Evolutionary conservation across 2,329 filamentous ascomycete genomes (phyloP).

Genomic region (Rachicladosporium sp.): DNA sequence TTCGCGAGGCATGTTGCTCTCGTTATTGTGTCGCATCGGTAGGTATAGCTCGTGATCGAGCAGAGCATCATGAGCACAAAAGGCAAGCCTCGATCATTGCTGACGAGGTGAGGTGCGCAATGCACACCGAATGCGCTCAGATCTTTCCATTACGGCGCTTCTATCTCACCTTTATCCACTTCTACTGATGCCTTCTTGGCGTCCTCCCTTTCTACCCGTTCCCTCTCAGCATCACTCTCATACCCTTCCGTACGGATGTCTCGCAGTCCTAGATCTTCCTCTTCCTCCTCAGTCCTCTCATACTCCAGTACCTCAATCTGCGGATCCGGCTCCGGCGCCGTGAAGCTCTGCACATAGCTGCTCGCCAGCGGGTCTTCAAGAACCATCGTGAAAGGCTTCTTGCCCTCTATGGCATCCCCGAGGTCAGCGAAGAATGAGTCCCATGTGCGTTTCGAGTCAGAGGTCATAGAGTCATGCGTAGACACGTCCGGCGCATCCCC

Average conservation of each 20-base stretch:
- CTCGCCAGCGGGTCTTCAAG: constrained; percentile 81
- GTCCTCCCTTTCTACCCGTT: no score
- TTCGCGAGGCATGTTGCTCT: no score
- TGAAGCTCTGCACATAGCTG: constrained; percentile 85
- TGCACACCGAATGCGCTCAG: no score
- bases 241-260: constrained; percentile 94
- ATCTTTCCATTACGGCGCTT: no score
- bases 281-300: constrained; percentile 76
- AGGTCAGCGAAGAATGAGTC: constrained; percentile 66
- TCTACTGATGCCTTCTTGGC: no score
- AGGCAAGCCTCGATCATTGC: no score
- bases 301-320: constrained; percentile 76
- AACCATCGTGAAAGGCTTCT: constrained; percentile 68
- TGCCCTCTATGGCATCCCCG: constrained; percentile 64
- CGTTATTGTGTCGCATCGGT: no score
- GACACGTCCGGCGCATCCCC: constrained; percentile 28
- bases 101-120: no score
- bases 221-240: constrained; percentile 29
- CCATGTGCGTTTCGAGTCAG: constrained; percentile 60
- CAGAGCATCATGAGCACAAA: no score
- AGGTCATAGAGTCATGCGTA: constrained; percentile 68
- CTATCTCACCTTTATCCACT: no score
- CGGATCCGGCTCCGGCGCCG: constrained; percentile 66
- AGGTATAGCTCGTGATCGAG: no score
- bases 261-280: constrained; percentile 77